Percentiles rank a stretch among this genome's conserved stretches.
phyloP scores from a whole-genome alignment of 768 basidiomycete genomes.

The Exsudoporus frostii region DNA sequence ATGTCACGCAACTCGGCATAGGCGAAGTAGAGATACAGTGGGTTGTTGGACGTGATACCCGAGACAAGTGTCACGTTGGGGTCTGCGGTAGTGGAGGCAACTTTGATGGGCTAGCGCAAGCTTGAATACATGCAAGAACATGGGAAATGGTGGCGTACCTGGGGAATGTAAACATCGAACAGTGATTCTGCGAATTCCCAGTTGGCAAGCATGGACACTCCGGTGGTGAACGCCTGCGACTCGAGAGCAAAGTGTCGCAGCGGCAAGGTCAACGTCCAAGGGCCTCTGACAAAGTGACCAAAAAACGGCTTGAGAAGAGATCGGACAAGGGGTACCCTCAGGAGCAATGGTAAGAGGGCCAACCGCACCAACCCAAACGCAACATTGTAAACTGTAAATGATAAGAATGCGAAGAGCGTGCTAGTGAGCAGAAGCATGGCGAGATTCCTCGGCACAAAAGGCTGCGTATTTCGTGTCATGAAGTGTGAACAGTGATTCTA shows the following conservation, averaged over 20 bases:
- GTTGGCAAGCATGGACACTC: slow-evolving; percentile 45
- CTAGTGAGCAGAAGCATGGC: slow-evolving; percentile 35
- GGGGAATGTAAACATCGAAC: slow-evolving; percentile 57
- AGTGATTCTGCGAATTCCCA: slow-evolving; percentile 66
- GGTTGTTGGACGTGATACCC: slow-evolving; percentile 54
- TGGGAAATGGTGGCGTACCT: slow-evolving; percentile 36
- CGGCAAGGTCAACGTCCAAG: slow-evolving; percentile 53
- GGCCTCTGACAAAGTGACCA: slow-evolving; percentile 57
- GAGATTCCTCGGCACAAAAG: slow-evolving; percentile 21
- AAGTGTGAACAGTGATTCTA: neutral
- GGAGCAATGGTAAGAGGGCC: slow-evolving; percentile 48
- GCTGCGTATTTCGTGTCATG: slow-evolving; percentile 7
- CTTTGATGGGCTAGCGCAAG: slow-evolving; percentile 42
- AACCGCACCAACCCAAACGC: slow-evolving; percentile 47
- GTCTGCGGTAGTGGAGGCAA: slow-evolving; percentile 46
- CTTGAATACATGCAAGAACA: slow-evolving; percentile 1
- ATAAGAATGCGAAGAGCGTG: slow-evolving; percentile 38
- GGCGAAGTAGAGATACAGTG: slow-evolving; percentile 59
- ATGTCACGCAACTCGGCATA: slow-evolving; percentile 59
- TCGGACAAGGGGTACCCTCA: slow-evolving; percentile 52
- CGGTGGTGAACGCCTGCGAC: slow-evolving; percentile 47
- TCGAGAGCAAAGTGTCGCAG: slow-evolving; percentile 45
- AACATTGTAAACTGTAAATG: slow-evolving; percentile 39
- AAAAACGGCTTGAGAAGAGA: slow-evolving; percentile 56
- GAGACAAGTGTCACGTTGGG: slow-evolving; percentile 57